phyloP scores from a whole-genome alignment of 2,329 filamentous ascomycete species.

The Keithomyces neogunnii region DNA sequence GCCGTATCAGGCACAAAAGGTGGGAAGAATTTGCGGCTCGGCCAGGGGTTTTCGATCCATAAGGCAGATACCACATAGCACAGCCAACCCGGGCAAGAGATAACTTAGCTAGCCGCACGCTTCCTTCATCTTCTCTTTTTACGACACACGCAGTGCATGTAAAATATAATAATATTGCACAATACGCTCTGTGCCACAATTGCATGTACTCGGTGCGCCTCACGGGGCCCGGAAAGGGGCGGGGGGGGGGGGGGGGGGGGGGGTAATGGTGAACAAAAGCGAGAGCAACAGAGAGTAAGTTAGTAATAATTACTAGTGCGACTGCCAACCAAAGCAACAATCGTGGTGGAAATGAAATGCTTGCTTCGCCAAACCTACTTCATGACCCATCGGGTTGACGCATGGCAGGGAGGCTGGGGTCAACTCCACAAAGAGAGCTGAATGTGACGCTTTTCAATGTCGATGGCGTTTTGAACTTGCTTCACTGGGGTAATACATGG shows the following conservation, averaged over 20 bases:
- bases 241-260: background rate
- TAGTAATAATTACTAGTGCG: background rate
- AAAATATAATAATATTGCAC: too few relatives aligned
- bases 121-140: too few relatives aligned
- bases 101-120: too few relatives aligned
- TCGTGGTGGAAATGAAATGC: background rate
- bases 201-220: background rate
- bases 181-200: too few relatives aligned
- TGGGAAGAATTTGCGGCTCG: too few relatives aligned
- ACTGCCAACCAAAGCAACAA: background rate
- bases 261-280: background rate
- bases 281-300: background rate
- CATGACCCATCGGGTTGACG: background rate
- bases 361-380: slow-evolving; percentile 2
- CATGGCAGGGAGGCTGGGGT: background rate
- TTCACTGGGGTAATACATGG: background rate
- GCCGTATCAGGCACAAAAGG: background rate
- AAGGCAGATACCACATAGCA: too few relatives aligned
- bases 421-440: background rate
- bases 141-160: too few relatives aligned
- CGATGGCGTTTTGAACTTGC: background rate
- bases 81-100: too few relatives aligned
- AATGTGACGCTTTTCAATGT: background rate
- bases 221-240: background rate
- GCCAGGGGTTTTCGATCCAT: too few relatives aligned